Base-by-base conservation (phyloP, 305 asterid species). In the Fraxinus ornus region DNA sequence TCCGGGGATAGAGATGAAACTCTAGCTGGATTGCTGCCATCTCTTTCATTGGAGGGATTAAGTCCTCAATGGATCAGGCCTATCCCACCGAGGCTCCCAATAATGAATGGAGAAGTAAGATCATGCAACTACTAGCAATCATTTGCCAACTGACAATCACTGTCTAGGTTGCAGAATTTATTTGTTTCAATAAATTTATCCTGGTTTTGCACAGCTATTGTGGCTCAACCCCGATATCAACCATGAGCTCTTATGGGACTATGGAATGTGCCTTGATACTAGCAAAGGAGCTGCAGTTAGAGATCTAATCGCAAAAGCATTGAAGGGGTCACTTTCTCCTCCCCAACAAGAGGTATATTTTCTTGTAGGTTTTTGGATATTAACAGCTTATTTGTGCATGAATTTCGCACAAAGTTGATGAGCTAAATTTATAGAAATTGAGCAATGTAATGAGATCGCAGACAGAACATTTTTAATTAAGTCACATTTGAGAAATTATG, bases 241-340 rank as follows among this genome's bases (percentile, higher is more conserved):
- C 88, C 95, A 95, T 86, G 98, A 94, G 81, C 98, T 92, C 82
- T 83, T 91, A 79, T 95, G 99, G 99, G 99, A 95, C 87, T 89
- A 93, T 82, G 95, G 97, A 77, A 95, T 94, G 99, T 95, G 99
- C 81, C 98, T 97, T 86, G 98, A 95, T 90, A 95, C 98, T 37
- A 93, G 97, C 83, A 88, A 93, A 89, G 98, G 98, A 87, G 98
- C 95, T 37, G 97, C 99, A 62, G 93, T 95, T 73, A 91, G 97
- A 86, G 97, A 95, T 82, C 86, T 95, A 81, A 92, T 95, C 81
- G 93, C 93, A 41, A 95, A 92, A 92, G 99, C 99, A 83, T 83
- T 95, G 85, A 95, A 93, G 87, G 94, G 95, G 62, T 92, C 98
- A 44, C 98, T 95, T 82, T 89, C 86, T 71, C 99, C 99, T 79